These are phyloP conservation scores for Arthroderma sp. DNA, from an alignment of 2,329 filamentous ascomycete genomes.

Conservation along the genomic window DNA sequence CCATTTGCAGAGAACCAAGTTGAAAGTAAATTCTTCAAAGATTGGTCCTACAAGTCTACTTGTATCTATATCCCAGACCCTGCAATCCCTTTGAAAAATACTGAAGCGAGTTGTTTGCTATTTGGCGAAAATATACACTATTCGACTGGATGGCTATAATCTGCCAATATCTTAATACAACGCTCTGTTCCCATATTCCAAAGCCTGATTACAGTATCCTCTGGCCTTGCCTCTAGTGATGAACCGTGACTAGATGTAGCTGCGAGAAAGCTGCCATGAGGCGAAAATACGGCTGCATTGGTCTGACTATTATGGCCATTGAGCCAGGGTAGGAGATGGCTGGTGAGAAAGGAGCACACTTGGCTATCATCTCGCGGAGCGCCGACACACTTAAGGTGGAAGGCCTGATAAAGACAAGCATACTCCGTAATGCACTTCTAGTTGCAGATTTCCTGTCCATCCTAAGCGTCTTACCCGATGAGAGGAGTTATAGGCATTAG, in stretches of 20 bases:
- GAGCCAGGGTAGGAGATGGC: too few relatives aligned
- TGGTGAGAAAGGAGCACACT: too few relatives aligned
- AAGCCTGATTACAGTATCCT: background rate
- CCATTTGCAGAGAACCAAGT: background rate
- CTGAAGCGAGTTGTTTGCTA: conserved; percentile 27
- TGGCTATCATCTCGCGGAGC: too few relatives aligned
- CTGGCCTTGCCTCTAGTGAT: background rate
- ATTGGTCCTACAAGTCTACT: background rate
- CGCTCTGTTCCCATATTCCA: background rate
- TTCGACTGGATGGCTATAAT: background rate
- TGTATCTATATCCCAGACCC: conserved; percentile 68
- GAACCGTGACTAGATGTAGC: background rate
- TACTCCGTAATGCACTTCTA: too few relatives aligned
- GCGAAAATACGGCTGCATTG: background rate
- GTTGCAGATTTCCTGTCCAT: background rate
- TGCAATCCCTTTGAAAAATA: conserved; percentile 86
- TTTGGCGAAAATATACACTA: background rate
- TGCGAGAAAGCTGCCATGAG: background rate
- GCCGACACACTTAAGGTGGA: too few relatives aligned
- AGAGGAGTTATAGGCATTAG: background rate
- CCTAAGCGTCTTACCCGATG: background rate
- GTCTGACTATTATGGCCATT: background rate
- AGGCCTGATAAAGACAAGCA: too few relatives aligned
- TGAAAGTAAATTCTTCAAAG: background rate
- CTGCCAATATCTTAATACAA: background rate